phyloP scores from a whole-genome alignment of 2,329 filamentous ascomycete genomes.

The Diaporthe sp. region DNA sequence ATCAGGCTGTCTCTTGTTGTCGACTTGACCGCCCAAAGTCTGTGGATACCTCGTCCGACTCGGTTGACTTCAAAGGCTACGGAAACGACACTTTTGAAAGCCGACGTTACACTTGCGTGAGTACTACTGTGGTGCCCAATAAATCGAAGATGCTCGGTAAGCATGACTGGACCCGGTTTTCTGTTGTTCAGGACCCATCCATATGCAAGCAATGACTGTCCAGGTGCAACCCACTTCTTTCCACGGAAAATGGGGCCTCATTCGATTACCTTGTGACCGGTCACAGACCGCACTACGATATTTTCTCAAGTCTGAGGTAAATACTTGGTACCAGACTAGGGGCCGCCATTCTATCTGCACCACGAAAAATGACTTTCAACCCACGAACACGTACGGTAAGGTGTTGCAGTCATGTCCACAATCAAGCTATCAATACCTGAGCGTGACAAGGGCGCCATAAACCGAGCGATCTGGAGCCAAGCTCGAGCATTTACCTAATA shows the following conservation, averaged over 20 bases:
- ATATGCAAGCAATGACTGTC: slow-evolving; percentile 12
- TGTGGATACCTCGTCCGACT: not conserved
- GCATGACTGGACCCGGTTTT: not conserved
- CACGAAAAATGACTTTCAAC: not conserved
- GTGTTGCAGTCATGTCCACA: not conserved
- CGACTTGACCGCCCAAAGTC: not conserved
- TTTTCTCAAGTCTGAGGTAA: not conserved
- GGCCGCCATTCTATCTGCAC: not conserved
- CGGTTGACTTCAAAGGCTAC: too few species aligned
- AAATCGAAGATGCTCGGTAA: not conserved
- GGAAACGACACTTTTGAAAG: not conserved
- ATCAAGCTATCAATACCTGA: not conserved
- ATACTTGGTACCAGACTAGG: not conserved
- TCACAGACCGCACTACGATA: too few species aligned
- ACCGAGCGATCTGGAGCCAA: not conserved
- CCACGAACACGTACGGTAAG: too few species aligned
- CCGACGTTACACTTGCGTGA: not conserved
- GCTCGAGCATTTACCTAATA: not conserved
- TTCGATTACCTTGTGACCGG: not conserved
- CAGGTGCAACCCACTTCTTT: not conserved
- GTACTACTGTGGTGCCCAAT: not conserved
- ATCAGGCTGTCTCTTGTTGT: not conserved
- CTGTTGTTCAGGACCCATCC: not conserved
- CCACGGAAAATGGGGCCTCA: not conserved
- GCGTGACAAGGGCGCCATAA: not conserved